Conservation (phyloP, 2,329 filamentous ascomycete genomes). For the Lizonia empirigonia region DNA sequence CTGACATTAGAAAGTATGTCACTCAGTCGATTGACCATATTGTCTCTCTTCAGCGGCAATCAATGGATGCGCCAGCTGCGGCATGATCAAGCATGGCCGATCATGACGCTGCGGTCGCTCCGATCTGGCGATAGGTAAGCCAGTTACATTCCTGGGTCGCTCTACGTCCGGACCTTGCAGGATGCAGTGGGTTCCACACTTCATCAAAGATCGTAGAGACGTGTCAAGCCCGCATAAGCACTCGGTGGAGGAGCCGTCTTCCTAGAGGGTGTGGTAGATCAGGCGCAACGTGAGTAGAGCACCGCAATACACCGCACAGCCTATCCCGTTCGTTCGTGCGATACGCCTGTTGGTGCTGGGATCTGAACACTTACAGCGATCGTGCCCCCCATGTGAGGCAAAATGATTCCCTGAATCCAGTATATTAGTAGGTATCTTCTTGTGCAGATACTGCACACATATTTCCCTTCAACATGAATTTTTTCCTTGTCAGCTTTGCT, state of each 20-base stretch:
- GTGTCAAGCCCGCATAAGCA: not conserved
- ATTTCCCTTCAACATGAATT: conserved; percentile 3
- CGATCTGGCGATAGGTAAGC: too few relatives aligned
- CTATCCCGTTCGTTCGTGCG: too few relatives aligned
- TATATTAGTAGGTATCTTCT: not conserved
- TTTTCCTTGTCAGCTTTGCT: conserved; percentile 14
- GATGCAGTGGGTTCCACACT: not conserved
- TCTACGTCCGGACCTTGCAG: not conserved
- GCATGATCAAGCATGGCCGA: too few relatives aligned
- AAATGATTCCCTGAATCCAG: not conserved
- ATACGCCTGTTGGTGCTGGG: not conserved
- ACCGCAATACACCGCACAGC: too few relatives aligned
- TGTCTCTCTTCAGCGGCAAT: too few relatives aligned
- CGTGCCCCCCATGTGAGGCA: not conserved
- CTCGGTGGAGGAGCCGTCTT: not conserved
- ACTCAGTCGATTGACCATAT: too few relatives aligned
- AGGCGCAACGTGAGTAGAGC: too few relatives aligned
- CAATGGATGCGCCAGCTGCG: too few relatives aligned
- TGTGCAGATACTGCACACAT: too few relatives aligned
- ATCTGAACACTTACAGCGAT: not conserved
- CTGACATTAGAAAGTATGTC: too few relatives aligned
- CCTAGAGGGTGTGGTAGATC: not conserved
- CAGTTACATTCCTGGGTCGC: too few relatives aligned
- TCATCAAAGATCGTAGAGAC: not conserved
- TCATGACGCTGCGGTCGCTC: too few relatives aligned